Conservation (phyloP, 2,329 filamentous ascomycete species). For the Pseudogymnoascus sp. region DNA sequence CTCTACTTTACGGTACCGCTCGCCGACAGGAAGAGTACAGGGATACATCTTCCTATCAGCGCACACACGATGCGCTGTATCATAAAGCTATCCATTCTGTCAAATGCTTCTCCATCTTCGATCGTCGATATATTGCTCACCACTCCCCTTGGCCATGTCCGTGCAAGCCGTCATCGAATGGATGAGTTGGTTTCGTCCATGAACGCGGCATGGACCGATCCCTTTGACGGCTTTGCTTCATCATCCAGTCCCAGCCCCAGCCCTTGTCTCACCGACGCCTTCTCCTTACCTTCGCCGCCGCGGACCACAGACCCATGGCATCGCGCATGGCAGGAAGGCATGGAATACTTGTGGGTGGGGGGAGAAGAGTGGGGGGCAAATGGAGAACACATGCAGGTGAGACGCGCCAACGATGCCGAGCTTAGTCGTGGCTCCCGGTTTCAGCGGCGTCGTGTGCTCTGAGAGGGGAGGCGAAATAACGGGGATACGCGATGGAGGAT, state of each 20-base stretch:
- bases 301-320: background rate
- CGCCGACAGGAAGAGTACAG: background rate
- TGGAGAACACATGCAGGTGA: background rate
- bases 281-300: background rate
- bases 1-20: conserved; percentile 2
- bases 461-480: background rate
- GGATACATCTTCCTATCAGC: background rate
- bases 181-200: no score
- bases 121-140: background rate
- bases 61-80: background rate
- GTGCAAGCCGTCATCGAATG: no score
- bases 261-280: background rate
- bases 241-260: background rate
- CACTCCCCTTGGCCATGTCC: no score
- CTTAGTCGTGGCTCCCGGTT: background rate
- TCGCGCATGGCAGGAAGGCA: background rate
- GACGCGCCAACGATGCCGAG: background rate
- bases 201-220: background rate
- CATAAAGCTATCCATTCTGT: background rate
- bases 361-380: background rate
- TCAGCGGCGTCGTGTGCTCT: background rate
- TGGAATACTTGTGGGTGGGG: background rate
- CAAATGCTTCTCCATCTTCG: background rate
- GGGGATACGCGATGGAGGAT: background rate
- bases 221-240: background rate